Evolutionary conservation across 331 rosid species (phyloP).

Genomic region (Cydonia oblonga): DNA sequence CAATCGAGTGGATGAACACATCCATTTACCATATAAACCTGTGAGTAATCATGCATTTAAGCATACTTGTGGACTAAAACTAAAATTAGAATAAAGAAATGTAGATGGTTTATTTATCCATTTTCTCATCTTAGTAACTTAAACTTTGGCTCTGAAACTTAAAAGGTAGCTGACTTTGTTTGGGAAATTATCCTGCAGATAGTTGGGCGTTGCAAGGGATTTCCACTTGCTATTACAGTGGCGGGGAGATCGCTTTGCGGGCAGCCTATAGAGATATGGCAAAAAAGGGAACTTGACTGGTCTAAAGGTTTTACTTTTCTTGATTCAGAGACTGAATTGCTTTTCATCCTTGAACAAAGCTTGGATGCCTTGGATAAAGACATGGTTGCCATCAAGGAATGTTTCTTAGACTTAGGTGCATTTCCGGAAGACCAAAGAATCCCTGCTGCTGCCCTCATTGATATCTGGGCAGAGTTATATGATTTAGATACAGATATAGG

Average conservation of each 20-base stretch:
- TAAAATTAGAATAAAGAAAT: background rate
- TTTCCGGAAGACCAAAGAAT: constrained; percentile 51
- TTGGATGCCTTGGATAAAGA: constrained; percentile 21
- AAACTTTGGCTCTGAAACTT: background rate
- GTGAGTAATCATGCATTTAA: background rate
- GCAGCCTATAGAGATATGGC: constrained; percentile 19
- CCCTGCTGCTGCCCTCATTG: constrained; percentile 42
- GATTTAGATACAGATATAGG: constrained; percentile 15
- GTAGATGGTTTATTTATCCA: background rate
- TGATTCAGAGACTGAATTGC: constrained; percentile 17
- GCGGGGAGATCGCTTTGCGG: constrained; percentile 28
- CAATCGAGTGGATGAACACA: background rate
- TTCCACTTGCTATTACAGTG: constrained; percentile 40
- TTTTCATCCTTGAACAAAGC: constrained; percentile 26
- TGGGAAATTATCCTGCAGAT: constrained; percentile 24
- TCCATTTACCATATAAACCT: background rate
- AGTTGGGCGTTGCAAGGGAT: constrained; percentile 33
- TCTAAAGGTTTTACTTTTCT: constrained; percentile 25
- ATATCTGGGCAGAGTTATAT: constrained; percentile 44
- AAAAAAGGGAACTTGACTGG: constrained; percentile 11
- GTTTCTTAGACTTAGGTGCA: constrained; percentile 49
- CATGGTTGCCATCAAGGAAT: constrained; percentile 20
- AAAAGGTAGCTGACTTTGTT: background rate
- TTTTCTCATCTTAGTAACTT: background rate
- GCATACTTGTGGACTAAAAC: background rate